phyloP scores from a whole-genome alignment of 352 stramenopile genomes.

The Thalassiosira oceanica region DNA sequence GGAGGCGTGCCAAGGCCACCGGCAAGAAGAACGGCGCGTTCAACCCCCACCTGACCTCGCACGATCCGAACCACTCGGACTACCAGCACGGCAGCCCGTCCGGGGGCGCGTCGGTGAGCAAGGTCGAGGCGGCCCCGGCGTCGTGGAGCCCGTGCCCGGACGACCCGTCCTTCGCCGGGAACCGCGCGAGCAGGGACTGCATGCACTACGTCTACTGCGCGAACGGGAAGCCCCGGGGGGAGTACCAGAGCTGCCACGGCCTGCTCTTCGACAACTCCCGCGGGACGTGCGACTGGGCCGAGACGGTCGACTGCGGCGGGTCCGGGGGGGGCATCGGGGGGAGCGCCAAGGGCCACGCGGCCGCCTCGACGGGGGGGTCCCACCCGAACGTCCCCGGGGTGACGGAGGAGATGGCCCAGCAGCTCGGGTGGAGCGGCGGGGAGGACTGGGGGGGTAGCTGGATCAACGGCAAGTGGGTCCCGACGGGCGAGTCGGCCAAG shows the following conservation, averaged over 20 bases:
- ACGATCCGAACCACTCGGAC: slow-evolving; percentile 33
- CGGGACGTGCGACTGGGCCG: slow-evolving; percentile 35
- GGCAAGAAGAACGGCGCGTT: slow-evolving; percentile 35
- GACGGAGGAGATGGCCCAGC: too few relatives aligned
- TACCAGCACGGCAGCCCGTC: slow-evolving; percentile 8
- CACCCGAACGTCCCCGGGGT: not conserved
- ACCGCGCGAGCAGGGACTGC: slow-evolving; percentile 41
- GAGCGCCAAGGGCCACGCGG: slow-evolving; percentile 4
- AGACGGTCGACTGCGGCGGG: slow-evolving; percentile 22
- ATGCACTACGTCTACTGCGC: slow-evolving; percentile 35
- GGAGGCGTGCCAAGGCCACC: not conserved
- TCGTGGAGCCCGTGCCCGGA: slow-evolving; percentile 37
- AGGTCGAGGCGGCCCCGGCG: not conserved
- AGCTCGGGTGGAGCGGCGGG: slow-evolving; percentile 21
- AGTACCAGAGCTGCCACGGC: slow-evolving; percentile 37
- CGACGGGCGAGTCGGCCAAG: slow-evolving; percentile 15
- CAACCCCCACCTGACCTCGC: slow-evolving; percentile 27
- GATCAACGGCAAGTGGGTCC: slow-evolving; percentile 45
- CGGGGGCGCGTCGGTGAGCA: not conserved
- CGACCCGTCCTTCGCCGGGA: slow-evolving; percentile 12
- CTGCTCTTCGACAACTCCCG: slow-evolving; percentile 45
- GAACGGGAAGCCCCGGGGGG: slow-evolving; percentile 6
- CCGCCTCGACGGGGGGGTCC: not conserved
- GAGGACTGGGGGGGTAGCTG: slow-evolving; percentile 49
- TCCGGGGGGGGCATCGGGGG: not conserved